Evolutionary conservation across 345 rosid genomes (phyloP).

Genomic region (Lepidium africanum): DNA sequence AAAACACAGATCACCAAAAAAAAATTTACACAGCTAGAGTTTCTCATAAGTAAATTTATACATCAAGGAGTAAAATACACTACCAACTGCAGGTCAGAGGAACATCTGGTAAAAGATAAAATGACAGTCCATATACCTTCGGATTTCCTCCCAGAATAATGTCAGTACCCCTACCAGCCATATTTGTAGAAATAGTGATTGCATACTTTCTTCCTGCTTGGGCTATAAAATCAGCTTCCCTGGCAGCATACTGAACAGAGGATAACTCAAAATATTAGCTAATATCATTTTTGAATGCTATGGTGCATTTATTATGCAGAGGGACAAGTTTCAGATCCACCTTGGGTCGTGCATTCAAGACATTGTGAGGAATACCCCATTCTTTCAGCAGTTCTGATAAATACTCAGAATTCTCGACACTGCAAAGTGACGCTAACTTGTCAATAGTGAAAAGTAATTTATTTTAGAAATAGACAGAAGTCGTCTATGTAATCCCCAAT

Average conservation of each 20-base stretch:
- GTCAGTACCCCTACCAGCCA: conserved; percentile 99
- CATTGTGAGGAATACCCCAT: conserved; percentile 81
- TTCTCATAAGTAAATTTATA: neutral
- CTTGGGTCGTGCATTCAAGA: conserved; percentile 95
- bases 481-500: neutral
- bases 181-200: conserved; percentile 91
- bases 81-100: neutral
- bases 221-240: conserved; percentile 89
- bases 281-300: neutral
- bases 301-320: neutral
- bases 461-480: neutral
- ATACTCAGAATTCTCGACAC: conserved; percentile 91
- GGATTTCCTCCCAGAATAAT: conserved; percentile 97
- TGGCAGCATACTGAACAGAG: conserved; percentile 76
- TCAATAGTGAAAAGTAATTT: neutral
- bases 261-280: neutral
- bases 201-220: conserved; percentile 94
- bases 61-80: neutral
- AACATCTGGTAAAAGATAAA: neutral
- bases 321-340: conserved; percentile 30
- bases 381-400: conserved; percentile 79
- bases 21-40: conserved; percentile 1
- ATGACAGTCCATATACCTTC: conserved; percentile 41
- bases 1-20: neutral
- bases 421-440: conserved; percentile 37